Evolutionary conservation across 2,329 filamentous ascomycete genomes (phyloP).

Genomic region (Pyricularia grisea): DNA sequence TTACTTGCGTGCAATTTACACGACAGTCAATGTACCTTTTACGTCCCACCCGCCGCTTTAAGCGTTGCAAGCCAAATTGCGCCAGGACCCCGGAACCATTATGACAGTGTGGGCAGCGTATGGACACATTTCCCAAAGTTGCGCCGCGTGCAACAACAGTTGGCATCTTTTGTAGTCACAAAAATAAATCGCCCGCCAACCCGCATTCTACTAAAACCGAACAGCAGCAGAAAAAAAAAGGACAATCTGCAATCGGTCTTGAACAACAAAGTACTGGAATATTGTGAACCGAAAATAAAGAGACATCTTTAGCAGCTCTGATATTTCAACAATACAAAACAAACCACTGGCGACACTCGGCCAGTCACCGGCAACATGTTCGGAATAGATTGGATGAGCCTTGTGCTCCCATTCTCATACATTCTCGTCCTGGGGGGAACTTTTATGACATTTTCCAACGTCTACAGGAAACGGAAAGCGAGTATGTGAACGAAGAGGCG

Average conservation of each 20-base stretch:
- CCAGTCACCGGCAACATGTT: constrained; percentile 29
- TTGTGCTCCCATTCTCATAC: constrained; percentile 83
- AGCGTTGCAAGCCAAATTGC: neutral
- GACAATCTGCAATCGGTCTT: neutral
- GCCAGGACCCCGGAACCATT: neutral
- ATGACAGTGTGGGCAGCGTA: neutral
- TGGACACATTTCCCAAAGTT: constrained; percentile 1
- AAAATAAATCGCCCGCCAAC: neutral
- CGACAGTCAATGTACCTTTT: neutral
- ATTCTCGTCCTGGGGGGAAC: constrained; percentile 79
- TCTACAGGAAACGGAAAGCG: constrained; percentile 89
- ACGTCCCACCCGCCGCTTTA: neutral
- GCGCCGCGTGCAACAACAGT: neutral
- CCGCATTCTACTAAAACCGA: neutral
- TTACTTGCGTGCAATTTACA: neutral
- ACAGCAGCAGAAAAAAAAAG: neutral
- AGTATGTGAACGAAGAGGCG: constrained; percentile 37
- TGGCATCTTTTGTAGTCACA: neutral
- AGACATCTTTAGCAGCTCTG: neutral
- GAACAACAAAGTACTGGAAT: neutral
- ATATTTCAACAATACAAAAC: neutral
- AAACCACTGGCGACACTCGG: neutral
- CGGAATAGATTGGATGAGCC: constrained; percentile 68
- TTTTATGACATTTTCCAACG: constrained; percentile 80
- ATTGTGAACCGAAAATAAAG: neutral